A percentile compares a stretch with the other conserved stretches of the same genome.
These are phyloP conservation scores for Carex pumila DNA, from an alignment of 176 grass and related monocot genomes.

Conservation along the genomic window DNA sequence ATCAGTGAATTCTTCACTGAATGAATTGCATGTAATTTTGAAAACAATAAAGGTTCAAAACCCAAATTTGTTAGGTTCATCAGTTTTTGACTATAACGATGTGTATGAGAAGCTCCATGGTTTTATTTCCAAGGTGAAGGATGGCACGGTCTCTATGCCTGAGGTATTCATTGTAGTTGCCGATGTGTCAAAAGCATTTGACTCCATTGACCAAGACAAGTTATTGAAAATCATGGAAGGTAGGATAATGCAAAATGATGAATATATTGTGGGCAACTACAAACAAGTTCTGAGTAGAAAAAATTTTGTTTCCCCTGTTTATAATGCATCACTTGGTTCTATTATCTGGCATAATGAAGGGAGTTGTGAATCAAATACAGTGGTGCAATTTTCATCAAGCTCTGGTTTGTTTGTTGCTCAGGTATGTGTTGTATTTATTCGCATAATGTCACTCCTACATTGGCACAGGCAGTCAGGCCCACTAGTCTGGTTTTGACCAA, in stretches of 20 bases:
- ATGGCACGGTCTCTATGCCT: constrained; percentile 17
- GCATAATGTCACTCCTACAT: not conserved
- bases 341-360: constrained; percentile 14
- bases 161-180: constrained; percentile 84
- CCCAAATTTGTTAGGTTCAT: constrained; percentile 74
- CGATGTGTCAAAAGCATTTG: constrained; percentile 86
- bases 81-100: constrained; percentile 84
- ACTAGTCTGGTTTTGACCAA: not conserved
- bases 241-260: constrained; percentile 37
- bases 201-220: constrained; percentile 65
- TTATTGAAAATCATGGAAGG: constrained; percentile 48
- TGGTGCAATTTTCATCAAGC: constrained; percentile 49
- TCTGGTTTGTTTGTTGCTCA: constrained; percentile 67
- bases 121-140: constrained; percentile 49
- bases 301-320: constrained; percentile 24
- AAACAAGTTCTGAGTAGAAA: constrained; percentile 36
- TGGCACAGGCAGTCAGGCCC: not conserved
- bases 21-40: constrained; percentile 48
- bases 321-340: constrained; percentile 40
- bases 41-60: constrained; percentile 51
- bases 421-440: constrained; percentile 34
- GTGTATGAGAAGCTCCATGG: constrained; percentile 46
- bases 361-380: constrained; percentile 19
- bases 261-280: constrained; percentile 56
- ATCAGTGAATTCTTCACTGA: constrained; percentile 37